Conservation (phyloP, 2,329 filamentous ascomycete species). For the Coniochaeta sp. region DNA sequence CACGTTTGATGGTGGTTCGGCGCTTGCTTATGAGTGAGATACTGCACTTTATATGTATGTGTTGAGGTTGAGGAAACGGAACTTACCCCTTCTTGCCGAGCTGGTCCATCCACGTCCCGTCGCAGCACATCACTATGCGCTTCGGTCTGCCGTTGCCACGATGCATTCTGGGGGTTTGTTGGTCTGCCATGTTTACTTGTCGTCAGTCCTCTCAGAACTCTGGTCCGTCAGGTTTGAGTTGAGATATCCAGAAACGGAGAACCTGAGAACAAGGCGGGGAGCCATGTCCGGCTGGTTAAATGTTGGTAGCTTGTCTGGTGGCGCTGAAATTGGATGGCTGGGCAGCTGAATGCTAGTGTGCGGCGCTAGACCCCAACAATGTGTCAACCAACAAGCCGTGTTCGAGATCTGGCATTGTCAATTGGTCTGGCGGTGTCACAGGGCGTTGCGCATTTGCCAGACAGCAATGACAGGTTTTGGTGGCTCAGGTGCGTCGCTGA, state of each 20-base stretch:
- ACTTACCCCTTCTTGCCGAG: conserved; percentile 18
- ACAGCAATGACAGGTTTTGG: too few relatives aligned
- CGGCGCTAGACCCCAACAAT: neutral
- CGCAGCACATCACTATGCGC: conserved; percentile 23
- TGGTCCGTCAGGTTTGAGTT: too few relatives aligned
- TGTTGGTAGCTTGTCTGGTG: neutral
- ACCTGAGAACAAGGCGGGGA: neutral
- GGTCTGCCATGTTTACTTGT: neutral
- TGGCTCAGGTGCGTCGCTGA: neutral
- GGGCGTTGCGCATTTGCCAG: too few relatives aligned
- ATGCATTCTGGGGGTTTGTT: neutral
- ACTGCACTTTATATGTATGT: too few relatives aligned
- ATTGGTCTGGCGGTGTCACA: neutral
- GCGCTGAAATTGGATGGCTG: neutral
- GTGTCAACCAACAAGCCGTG: neutral
- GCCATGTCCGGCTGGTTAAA: neutral
- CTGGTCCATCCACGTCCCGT: conserved; percentile 26
- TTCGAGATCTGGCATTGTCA: neutral
- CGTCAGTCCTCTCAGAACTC: neutral
- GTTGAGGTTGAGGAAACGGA: too few relatives aligned
- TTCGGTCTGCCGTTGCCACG: conserved; percentile 10
- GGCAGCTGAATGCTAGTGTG: neutral
- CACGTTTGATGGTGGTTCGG: conserved; percentile 21
- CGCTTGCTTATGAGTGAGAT: conserved; percentile 4
- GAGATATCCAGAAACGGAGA: too few relatives aligned